Base-by-base conservation (phyloP, 345 rosid genomes). In the Citrus hindsii region DNA sequence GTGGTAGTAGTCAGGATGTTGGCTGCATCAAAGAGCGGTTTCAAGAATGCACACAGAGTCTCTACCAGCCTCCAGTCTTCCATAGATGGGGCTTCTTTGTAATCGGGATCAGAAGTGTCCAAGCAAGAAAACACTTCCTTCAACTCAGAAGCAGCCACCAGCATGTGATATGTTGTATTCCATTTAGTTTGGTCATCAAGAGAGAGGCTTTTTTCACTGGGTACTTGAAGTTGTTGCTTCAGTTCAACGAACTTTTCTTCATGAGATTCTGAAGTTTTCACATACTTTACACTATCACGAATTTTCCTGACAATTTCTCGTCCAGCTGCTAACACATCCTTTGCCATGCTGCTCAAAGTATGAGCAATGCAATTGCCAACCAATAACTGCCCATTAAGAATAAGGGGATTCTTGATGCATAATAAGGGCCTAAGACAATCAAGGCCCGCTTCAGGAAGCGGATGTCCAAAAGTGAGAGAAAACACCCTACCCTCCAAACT, bases 111-210 rank as follows among this genome's bases (percentile, higher is more conserved):
- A 62, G 90, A 90, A 68, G 97, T 84, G 69, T 92, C 96, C 83
- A 95, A 82, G 86, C 98, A 95, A 69, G 90, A 82, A 86, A 95
- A 95, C 38, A 93, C 98, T 90, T 92, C 95, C 87, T 88, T 95
- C 56, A 91, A 77, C 79, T 93, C 97, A 1, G 86, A 91, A 70
- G 98, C 97, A 81, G 93, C 94, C 24, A 92, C 87, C 62, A 95
- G 86, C 97, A 95, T 93, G 72, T 88, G 89, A 82, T 89, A 92
- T 3, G 98, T 93, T 4, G 95, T 89, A 86, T 89, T 88, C 99
- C 99, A 95, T 51, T 85, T 89, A 76, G 85, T 87, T 82, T 86
- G 89, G 66, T 95, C 86, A 75, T 93, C 98, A n/a, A 95, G 86
- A 30, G 81, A 83, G 13, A 92, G 92, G 75, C 77, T 84, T 84